Evolutionary conservation across 2,329 filamentous ascomycete genomes (phyloP).

Genomic region (Conoideocrella luteorostrata): DNA sequence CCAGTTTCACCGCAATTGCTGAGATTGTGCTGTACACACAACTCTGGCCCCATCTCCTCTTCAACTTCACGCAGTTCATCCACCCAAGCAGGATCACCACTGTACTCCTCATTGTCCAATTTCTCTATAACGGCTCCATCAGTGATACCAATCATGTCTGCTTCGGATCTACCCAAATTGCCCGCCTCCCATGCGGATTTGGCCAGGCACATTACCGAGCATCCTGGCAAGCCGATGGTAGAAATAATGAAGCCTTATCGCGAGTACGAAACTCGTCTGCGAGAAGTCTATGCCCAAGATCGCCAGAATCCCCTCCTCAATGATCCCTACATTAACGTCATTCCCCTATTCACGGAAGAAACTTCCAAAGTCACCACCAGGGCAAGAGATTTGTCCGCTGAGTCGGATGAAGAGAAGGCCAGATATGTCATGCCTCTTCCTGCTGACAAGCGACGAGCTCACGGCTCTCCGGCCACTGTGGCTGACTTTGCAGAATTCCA

Average conservation of each 20-base stretch:
- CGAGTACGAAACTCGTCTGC: conserved; percentile 59
- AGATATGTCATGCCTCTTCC: conserved; percentile 65
- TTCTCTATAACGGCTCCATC: neutral
- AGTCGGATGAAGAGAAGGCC: conserved; percentile 54
- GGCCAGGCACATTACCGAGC: conserved; percentile 46
- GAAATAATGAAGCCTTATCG: conserved; percentile 61
- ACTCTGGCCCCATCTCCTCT: no score
- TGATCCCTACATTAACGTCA: conserved; percentile 54
- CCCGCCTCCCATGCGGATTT: conserved; percentile 40
- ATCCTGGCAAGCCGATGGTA: conserved; percentile 45
- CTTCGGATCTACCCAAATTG: conserved; percentile 35
- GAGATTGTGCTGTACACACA: no score
- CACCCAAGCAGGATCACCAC: no score
- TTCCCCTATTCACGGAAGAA: conserved; percentile 57
- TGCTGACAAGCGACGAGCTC: conserved; percentile 51
- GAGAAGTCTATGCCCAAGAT: conserved; percentile 63
- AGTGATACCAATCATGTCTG: conserved; percentile 24
- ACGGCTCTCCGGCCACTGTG: conserved; percentile 63
- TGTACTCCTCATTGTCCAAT: neutral
- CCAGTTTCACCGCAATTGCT: no score
- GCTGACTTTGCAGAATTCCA: conserved; percentile 62
- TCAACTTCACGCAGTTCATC: neutral
- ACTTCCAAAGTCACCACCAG: conserved; percentile 54
- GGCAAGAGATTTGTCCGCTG: conserved; percentile 51
- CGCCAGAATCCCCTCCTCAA: conserved; percentile 51